Evolutionary conservation across 805 yeast species (phyloP).

Genomic region (Kodamaea neixiangensis): DNA sequence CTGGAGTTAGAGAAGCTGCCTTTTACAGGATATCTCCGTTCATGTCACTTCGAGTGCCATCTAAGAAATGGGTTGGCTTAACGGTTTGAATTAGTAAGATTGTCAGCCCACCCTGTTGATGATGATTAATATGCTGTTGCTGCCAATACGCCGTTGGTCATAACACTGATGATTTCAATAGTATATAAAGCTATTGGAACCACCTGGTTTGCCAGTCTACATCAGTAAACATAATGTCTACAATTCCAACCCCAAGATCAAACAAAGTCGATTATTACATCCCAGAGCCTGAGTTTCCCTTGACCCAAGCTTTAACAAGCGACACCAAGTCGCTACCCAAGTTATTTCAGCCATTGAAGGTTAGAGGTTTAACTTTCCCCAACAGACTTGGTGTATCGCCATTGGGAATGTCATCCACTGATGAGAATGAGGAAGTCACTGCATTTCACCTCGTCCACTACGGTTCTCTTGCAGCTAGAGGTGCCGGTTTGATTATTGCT

Average conservation of each 20-base stretch:
- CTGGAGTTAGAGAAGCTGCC: too few relatives aligned
- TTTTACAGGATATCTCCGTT: too few relatives aligned
- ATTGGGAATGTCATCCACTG: conserved; percentile 54
- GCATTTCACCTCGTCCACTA: conserved; percentile 52
- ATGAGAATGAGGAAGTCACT: conserved; percentile 39
- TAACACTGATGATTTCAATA: too few relatives aligned
- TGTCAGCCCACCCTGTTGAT: too few relatives aligned
- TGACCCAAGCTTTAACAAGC: not conserved
- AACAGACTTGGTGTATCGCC: conserved; percentile 61
- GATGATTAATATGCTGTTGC: too few relatives aligned
- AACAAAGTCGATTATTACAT: conserved; percentile 5
- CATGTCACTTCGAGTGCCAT: too few relatives aligned
- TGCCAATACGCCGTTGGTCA: not conserved
- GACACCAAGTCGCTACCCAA: conserved; percentile 25
- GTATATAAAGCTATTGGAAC: not conserved
- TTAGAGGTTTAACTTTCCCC: conserved; percentile 39
- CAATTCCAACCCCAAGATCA: conserved; percentile 1
- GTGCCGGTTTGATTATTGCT: conserved; percentile 49
- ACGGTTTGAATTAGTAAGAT: too few relatives aligned
- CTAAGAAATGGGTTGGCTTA: too few relatives aligned
- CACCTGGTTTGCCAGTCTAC: not conserved
- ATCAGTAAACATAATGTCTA: conserved; percentile 14
- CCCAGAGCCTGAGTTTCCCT: conserved; percentile 7
- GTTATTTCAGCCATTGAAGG: conserved; percentile 45
- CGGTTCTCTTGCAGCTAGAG: conserved; percentile 47